A percentile compares a stretch with the other conserved stretches of the same genome.
Evolutionary conservation across 2,329 filamentous ascomycete genomes (phyloP).

Genomic region (Colletotrichum filicis): DNA sequence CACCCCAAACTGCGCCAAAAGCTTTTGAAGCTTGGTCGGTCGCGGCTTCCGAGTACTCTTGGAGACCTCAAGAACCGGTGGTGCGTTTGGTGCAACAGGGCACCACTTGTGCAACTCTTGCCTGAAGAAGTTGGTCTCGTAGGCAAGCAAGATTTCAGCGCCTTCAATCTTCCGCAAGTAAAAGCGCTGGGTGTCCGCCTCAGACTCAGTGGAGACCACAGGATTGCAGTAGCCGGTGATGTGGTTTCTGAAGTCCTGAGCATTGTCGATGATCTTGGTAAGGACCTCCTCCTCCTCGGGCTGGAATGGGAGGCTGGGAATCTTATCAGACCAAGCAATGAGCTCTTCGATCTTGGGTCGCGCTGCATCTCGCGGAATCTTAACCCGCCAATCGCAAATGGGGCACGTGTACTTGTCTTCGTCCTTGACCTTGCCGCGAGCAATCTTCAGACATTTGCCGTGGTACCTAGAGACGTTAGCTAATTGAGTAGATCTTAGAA

Average conservation of each 20-base stretch:
- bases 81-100: conserved; percentile 86
- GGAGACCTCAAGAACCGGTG: conserved; percentile 87
- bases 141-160: conserved; percentile 89
- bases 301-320: conserved; percentile 85
- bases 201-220: conserved; percentile 82
- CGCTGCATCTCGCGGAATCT: conserved; percentile 95
- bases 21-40: conserved; percentile 95
- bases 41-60: conserved; percentile 94
- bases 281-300: conserved; percentile 93
- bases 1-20: conserved; percentile 89
- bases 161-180: conserved; percentile 98
- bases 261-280: conserved; percentile 86
- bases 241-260: conserved; percentile 84
- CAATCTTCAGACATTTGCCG: conserved; percentile 97
- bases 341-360: conserved; percentile 95
- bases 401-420: conserved; percentile 98
- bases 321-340: conserved; percentile 84
- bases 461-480: conserved; percentile 76
- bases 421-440: conserved; percentile 96
- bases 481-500: conserved; percentile 20
- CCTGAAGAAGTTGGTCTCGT: conserved; percentile 97
- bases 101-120: conserved; percentile 96
- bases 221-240: conserved; percentile 85
- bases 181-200: conserved; percentile 91
- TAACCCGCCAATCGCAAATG: conserved; percentile 96